Base-by-base conservation (phyloP, 1,284 basidiomycete genomes). In the Xerocomus nothofagi region DNA sequence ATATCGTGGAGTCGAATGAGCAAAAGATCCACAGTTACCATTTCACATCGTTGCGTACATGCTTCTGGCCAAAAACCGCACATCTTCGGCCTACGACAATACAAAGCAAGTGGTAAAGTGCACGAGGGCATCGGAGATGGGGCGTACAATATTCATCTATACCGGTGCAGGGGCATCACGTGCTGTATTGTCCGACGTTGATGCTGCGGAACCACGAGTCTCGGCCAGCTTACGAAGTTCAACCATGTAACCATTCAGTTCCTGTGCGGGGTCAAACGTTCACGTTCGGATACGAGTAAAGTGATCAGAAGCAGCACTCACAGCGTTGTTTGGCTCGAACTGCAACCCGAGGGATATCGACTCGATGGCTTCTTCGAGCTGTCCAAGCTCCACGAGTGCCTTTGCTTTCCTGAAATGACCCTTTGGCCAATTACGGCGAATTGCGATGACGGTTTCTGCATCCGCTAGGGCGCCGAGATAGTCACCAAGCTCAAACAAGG, bases 331-430 rank as follows among this genome's bases (percentile, higher is more conserved):
- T 3, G 93, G 93, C 62, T 98, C 96, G 61, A 91, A 98, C 55
- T 91, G 86, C 55, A 98, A 68, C 0, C 95, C 95, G 12, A 94
- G 76, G 55, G 84, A 76, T 49, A 93, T 75, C 3, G 93, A 88
- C 40, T 95, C 90, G 55, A 80, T 81, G 3, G 94, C 95, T 46
- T 97, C 93, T 31, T 84, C 74, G 46, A 81, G 72, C 40, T 78
- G 75, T 12, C 78, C 76, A 49, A 99, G 73, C n/a, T 82, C 91
- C 5, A 89, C 75, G 39, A 98, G 73, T 0, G 96, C 93, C 67
- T 89, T 90, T 3, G 89, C 92, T 60, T 87, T 96, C 56, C 96
- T 78, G 76, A 96, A 97, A 68, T 98, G 93, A 0, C 94, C 96
- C 68, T 98, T 98, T 60, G 87, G 84, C 96, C 96, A 99, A 24